These are phyloP conservation scores for Tinospora cordifolia DNA, from an alignment of 164 flowering plant genomes.

Conservation along the genomic window DNA sequence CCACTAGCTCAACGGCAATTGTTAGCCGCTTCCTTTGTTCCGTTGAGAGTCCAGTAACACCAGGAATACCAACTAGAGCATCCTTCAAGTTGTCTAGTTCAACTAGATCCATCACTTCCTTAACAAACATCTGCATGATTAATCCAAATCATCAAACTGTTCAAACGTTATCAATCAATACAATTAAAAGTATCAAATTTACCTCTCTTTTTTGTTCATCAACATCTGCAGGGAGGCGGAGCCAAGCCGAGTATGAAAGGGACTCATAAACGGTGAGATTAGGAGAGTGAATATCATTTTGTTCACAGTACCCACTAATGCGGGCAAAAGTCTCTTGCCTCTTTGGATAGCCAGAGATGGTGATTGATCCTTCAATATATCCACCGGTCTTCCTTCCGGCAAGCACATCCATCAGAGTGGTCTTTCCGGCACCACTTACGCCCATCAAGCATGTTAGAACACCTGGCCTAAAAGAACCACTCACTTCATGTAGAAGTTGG, in stretches of 20 bases:
- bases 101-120: slow-evolving; percentile 84
- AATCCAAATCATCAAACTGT: background rate
- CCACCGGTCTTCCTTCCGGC: slow-evolving; percentile 54
- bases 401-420: slow-evolving; percentile 52
- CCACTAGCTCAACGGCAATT: slow-evolving; percentile 95
- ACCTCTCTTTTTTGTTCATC: slow-evolving; percentile 24
- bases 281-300: slow-evolving; percentile 49
- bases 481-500: slow-evolving; percentile 31
- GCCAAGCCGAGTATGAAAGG: slow-evolving; percentile 32
- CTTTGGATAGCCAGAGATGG: slow-evolving; percentile 42
- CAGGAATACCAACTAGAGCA: slow-evolving; percentile 85
- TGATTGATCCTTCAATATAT: slow-evolving; percentile 38
- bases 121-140: slow-evolving; percentile 64
- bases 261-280: slow-evolving; percentile 40
- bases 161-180: no score
- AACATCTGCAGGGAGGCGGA: slow-evolving; percentile 26
- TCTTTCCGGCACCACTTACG: slow-evolving; percentile 55
- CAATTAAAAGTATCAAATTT: background rate
- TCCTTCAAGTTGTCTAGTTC: slow-evolving; percentile 72
- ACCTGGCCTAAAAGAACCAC: slow-evolving; percentile 49
- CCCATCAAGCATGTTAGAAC: slow-evolving; percentile 50
- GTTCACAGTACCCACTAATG: slow-evolving; percentile 46
- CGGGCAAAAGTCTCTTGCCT: slow-evolving; percentile 48
- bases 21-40: slow-evolving; percentile 93
- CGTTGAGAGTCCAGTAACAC: slow-evolving; percentile 84